Base-by-base conservation (phyloP, 139 green algal species). In the Eudorina sp. region DNA sequence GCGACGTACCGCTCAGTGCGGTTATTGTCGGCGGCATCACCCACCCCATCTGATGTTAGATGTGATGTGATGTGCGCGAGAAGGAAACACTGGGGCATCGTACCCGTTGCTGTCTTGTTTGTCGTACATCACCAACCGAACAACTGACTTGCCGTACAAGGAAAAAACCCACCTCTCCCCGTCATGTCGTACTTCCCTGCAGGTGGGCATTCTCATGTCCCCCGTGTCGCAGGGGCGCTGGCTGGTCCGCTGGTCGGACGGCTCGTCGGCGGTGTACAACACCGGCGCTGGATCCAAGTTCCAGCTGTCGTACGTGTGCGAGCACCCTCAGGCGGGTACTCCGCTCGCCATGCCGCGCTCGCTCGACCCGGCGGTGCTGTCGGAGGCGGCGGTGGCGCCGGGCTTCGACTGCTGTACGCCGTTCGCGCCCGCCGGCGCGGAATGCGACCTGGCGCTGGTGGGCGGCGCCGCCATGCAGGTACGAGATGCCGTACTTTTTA, bases 201-300 rank as follows among this genome's bases (percentile, higher is more conserved):
- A 88, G 82, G 46, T 88, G 6, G 82, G 82, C 46, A 19, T 53
- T 41, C 45, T 88, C 45, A 38, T 88, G 21, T 64, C 75, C 4
- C 13, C 46, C 11, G 76, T 86, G 40, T 25, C 45, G 14, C 25
- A 68, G 3, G 31, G 53, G 68, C 70, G 38, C 34, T 92, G 89
- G 90, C 60, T 88, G 41, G 90, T 93, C 55, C 84, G 60, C 53
- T 93, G 90, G 90, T 41, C 74, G 2, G 90, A 93, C 53, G 90
- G 90, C 74, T 72, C 25, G 48, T 81, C 60, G 23, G 53, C 62
- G 1, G 34, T 73, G 21, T 92, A 91, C 74, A 46, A 82, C 27
- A 89, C 86, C 3, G 90, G 90, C 60, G 58, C 74, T 18, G 66
- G 55, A 43, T 73, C 60, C 62, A 88, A 90, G 75, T 93, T 93